phyloP scores from a whole-genome alignment of 768 basidiomycete species.

The Chalciporus sphaerocephalus region DNA sequence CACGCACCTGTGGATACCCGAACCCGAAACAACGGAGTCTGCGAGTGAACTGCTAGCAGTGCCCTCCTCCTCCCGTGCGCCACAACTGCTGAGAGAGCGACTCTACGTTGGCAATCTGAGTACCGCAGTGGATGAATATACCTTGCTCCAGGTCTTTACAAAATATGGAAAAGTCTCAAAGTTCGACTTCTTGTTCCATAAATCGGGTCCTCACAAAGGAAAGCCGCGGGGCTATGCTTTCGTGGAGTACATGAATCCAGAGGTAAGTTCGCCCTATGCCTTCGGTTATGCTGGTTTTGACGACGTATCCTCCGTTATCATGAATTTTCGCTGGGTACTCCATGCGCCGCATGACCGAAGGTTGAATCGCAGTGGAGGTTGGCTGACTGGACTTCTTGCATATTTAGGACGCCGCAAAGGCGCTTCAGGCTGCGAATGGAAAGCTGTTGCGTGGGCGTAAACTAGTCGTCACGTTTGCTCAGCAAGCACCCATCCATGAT shows the following conservation, averaged over 20 bases:
- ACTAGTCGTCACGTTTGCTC: slow-evolving; percentile 86
- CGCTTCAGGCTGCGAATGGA: slow-evolving; percentile 67
- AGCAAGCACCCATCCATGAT: slow-evolving; percentile 61
- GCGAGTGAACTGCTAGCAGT: slow-evolving; percentile 10
- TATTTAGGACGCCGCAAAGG: slow-evolving; percentile 80
- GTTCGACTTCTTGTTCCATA: slow-evolving; percentile 95
- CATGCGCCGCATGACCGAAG: slow-evolving; percentile 21
- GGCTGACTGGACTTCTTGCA: slow-evolving; percentile 21
- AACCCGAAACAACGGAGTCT: slow-evolving; percentile 19
- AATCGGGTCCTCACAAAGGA: slow-evolving; percentile 80
- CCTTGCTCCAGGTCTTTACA: slow-evolving; percentile 84
- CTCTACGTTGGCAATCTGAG: slow-evolving; percentile 90
- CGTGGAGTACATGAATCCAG: slow-evolving; percentile 73
- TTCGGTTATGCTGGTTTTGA: slow-evolving; percentile 26
- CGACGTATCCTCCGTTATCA: slow-evolving; percentile 21
- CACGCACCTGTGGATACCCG: slow-evolving; percentile 32
- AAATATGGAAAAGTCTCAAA: slow-evolving; percentile 91
- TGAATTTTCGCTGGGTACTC: slow-evolving; percentile 15
- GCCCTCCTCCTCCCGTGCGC: slow-evolving; percentile 24
- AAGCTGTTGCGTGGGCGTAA: slow-evolving; percentile 84
- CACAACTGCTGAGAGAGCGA: slow-evolving; percentile 55
- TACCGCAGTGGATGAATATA: slow-evolving; percentile 82
- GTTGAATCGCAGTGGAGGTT: slow-evolving; percentile 3
- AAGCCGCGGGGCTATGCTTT: slow-evolving; percentile 97
- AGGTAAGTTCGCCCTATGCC: slow-evolving; percentile 53